Conservation (phyloP, 192 early-diverging fungal species). For the Backusella morwellensis region DNA sequence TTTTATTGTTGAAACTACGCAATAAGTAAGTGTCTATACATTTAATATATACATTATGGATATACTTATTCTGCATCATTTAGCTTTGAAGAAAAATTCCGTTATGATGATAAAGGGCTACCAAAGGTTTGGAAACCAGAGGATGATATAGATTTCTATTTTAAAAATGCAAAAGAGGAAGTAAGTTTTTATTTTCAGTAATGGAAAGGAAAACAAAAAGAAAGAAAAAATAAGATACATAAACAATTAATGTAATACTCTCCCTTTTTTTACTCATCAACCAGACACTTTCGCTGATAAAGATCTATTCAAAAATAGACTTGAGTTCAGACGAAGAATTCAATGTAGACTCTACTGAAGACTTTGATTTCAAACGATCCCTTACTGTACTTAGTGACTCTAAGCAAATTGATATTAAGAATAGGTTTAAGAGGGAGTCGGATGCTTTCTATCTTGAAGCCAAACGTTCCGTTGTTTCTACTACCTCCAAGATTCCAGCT, state of each 20-base stretch:
- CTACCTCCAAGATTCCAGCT: constrained; percentile 80
- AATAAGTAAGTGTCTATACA: constrained; percentile 28
- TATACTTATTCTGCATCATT: constrained; percentile 1
- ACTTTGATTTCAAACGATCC: constrained; percentile 59
- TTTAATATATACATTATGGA: neutral
- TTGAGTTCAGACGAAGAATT: constrained; percentile 41
- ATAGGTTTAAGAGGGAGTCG: constrained; percentile 84
- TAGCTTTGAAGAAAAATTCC: constrained; percentile 87
- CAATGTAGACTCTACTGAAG: constrained; percentile 39
- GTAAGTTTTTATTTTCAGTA: neutral
- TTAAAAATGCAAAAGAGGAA: constrained; percentile 71
- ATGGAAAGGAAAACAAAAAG: neutral
- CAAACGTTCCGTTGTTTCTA: constrained; percentile 89
- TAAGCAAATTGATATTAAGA: constrained; percentile 67
- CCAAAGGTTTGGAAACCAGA: constrained; percentile 94
- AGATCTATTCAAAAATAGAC: constrained; percentile 74
- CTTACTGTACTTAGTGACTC: constrained; percentile 60
- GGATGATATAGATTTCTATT: constrained; percentile 93
- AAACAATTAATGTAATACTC: neutral
- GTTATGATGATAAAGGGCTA: constrained; percentile 91
- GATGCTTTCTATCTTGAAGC: constrained; percentile 94
- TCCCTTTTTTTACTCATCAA: neutral
- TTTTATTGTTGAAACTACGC: constrained; percentile 79
- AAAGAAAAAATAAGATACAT: neutral
- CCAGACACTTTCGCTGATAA: constrained; percentile 62